Evolutionary conservation across 176 grass and related monocot genomes (phyloP), one percentile per base, ranked within the genome.

Genomic region (Thinopyrum elongatum): DNA sequence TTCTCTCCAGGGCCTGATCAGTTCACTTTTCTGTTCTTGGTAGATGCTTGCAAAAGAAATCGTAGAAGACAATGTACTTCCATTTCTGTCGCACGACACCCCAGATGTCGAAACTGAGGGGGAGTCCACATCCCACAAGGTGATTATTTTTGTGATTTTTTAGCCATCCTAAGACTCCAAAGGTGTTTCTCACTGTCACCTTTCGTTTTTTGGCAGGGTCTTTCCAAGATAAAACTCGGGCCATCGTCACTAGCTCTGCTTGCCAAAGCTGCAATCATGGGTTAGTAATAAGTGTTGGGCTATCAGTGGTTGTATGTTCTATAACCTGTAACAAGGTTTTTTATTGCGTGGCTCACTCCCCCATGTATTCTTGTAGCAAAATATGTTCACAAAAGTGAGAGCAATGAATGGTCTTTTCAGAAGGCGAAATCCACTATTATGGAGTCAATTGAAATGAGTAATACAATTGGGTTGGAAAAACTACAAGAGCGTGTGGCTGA

Each of bases 31-130:
- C 64, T 69, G 8, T 61, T 72, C 11, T 85, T 51, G 57, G 25
- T 83, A 98, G 95, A 98, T 98, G 95, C 95, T 98, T 89, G 90
- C 95, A 66, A 98, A 91, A 91, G 91, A 93, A 87, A 92, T 95
- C 63, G 58, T 98, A 64, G 91, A 98, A 85, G 95, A 98, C 86
- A 94, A 59, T 74, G 82, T 98, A 70, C 93, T 98, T 80, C 93
- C 93, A 26, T 98, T 95, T 79, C 70, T 98, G 57, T 83, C 86
- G 12, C 88, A 92, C 67, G 95, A 98, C 42, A 60, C 69, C 46
- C 81, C 87, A 78, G 85, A 92, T 88, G 67, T 79, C 69, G 90
- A 95, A 92, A 89, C 76, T 42, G 86, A 90, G 66, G 90, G 83
- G 60, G 88, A 86, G 76, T 90, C 80, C 46, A 82, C 91, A 77